Conservation (phyloP, 2,329 filamentous ascomycete species). For the Pseudogymnoascus verrucosus region DNA sequence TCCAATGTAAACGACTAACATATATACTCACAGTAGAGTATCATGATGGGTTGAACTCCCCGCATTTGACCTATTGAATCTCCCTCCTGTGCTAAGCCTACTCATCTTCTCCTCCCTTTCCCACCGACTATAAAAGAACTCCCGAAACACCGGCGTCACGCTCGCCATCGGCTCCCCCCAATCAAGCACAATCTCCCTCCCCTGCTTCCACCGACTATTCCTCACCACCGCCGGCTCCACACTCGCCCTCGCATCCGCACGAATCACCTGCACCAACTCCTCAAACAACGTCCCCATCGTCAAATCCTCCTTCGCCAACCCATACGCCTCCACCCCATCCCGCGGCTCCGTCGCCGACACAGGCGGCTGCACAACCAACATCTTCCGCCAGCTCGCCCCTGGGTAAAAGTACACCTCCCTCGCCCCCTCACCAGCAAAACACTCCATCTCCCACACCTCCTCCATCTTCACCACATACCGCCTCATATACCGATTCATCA, state of each 20-base stretch:
- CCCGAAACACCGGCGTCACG: not conserved
- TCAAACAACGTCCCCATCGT: constrained; percentile 2
- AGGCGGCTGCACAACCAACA: constrained; percentile 5
- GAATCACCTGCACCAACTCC: not conserved
- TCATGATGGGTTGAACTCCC: not conserved
- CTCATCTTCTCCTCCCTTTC: not conserved
- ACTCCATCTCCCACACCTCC: constrained; percentile 1
- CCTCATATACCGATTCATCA: not conserved
- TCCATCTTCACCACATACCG: not conserved
- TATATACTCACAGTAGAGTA: not conserved
- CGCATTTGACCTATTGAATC: not conserved
- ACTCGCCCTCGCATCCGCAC: not conserved
- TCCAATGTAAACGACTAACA: not conserved
- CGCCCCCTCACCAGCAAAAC: not conserved
- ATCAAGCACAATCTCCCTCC: constrained; percentile 1
- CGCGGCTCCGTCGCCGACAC: not conserved
- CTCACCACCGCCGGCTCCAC: constrained; percentile 3
- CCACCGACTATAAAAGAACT: not conserved
- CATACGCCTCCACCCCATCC: not conserved
- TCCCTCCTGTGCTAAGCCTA: not conserved
- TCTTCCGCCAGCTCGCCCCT: not conserved
- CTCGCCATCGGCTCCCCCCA: not conserved
- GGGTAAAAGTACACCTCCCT: not conserved
- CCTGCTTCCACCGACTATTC: not conserved
- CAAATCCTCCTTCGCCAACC: not conserved